phyloP scores from a whole-genome alignment of 2,329 filamentous ascomycete species.

The Colletotrichum orbiculare region DNA sequence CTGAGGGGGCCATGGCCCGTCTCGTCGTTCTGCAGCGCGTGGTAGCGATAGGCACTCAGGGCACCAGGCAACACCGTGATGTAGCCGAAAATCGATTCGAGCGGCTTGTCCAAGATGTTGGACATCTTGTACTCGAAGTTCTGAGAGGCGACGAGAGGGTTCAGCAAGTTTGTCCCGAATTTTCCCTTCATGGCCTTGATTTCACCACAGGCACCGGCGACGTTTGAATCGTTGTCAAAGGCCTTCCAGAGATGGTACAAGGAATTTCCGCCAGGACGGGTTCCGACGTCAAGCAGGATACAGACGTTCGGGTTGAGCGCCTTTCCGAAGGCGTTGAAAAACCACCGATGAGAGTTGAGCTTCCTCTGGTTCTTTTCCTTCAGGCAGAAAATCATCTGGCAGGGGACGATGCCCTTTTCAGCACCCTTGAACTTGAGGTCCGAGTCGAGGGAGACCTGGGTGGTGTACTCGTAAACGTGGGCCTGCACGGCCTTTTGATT shows the following conservation, averaged over 20 bases:
- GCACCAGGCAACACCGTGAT: constrained; percentile 97
- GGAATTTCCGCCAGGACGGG: constrained; percentile 86
- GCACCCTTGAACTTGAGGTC: constrained; percentile 99
- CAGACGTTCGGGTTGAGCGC: constrained; percentile 96
- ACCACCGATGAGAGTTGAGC: constrained; percentile 98
- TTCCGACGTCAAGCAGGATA: constrained; percentile 96
- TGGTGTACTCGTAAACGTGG: constrained; percentile 99
- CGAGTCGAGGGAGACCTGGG: constrained; percentile 93
- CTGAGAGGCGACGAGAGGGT: constrained; percentile 94
- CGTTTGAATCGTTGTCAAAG: constrained; percentile 97
- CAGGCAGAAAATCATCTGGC: constrained; percentile 97
- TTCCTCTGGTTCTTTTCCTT: constrained; percentile 99
- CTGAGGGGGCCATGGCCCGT: constrained; percentile 94
- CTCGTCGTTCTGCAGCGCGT: constrained; percentile 95
- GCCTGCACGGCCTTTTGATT: constrained; percentile 95
- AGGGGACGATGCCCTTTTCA: constrained; percentile 98
- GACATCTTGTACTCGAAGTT: constrained; percentile 99
- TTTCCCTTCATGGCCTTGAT: constrained; percentile 97
- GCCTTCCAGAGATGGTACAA: constrained; percentile 99
- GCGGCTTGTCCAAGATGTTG: constrained; percentile 96
- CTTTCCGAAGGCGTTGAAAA: constrained; percentile 97
- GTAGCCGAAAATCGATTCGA: constrained; percentile 97
- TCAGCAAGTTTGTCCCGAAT: constrained; percentile 83
- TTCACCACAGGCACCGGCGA: constrained; percentile 95
- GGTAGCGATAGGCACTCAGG: constrained; percentile 93